Conservation (phyloP, 2,329 filamentous ascomycete species). For the Scedosporium dehoogii region DNA sequence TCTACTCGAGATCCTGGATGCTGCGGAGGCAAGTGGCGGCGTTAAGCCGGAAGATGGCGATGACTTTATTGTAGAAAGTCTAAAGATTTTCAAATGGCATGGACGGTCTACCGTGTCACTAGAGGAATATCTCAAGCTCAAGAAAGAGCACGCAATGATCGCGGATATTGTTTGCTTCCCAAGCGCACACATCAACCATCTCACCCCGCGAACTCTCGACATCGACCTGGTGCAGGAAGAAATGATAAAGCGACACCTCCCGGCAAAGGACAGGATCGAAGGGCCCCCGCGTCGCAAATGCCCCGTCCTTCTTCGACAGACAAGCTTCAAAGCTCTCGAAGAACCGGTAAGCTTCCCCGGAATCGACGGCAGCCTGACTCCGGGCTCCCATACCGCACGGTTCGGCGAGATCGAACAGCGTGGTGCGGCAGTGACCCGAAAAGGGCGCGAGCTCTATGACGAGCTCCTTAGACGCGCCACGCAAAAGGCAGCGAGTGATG, state of each 20-base stretch:
- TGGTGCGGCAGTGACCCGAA: conserved; percentile 35
- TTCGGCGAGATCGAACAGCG: conserved; percentile 46
- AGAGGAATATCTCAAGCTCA: conserved; percentile 30
- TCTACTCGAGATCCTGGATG: background rate
- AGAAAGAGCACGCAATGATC: conserved; percentile 33
- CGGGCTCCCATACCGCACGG: conserved; percentile 34
- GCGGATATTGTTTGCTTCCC: conserved; percentile 34
- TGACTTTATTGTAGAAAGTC: conserved; percentile 29
- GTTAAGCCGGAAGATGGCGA: conserved; percentile 16
- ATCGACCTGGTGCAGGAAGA: conserved; percentile 31
- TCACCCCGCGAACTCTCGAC: conserved; percentile 40
- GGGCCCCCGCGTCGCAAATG: conserved; percentile 34
- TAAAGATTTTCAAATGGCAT: conserved; percentile 39
- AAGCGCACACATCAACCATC: conserved; percentile 41
- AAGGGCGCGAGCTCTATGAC: conserved; percentile 36
- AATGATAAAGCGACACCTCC: conserved; percentile 31
- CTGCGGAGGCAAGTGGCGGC: background rate
- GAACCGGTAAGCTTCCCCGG: conserved; percentile 32
- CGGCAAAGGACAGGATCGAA: conserved; percentile 39
- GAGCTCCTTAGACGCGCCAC: conserved; percentile 24
- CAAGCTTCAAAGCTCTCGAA: conserved; percentile 41
- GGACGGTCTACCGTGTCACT: conserved; percentile 26
- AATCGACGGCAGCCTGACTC: conserved; percentile 12
- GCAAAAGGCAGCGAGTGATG: background rate
- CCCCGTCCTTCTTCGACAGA: conserved; percentile 39